Conservation (phyloP, 768 basidiomycete species). For the Agaricus sinodeliciosus region DNA sequence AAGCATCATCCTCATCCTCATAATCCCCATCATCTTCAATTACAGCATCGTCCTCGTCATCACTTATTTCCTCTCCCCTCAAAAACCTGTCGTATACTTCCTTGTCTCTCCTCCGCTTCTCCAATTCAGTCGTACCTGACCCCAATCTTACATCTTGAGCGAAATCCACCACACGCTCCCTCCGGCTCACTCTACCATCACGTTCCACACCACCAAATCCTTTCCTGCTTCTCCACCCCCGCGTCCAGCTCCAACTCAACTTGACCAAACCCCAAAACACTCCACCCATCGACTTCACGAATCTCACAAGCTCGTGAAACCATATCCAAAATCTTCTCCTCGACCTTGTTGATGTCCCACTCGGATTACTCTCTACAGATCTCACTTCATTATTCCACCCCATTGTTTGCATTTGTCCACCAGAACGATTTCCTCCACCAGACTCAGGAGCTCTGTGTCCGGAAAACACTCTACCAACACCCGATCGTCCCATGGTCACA, state of each 20-base stretch:
- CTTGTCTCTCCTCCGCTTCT: conserved; percentile 21
- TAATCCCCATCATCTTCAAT: conserved; percentile 26
- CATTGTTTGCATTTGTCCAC: neutral
- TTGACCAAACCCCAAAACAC: conserved; percentile 4
- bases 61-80: conserved; percentile 46
- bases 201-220: conserved; percentile 16
- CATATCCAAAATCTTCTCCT: conserved; percentile 23
- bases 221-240: conserved; percentile 7
- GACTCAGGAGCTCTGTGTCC: conserved; percentile 9
- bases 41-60: conserved; percentile 30
- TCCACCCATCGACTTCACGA: conserved; percentile 1
- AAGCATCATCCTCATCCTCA: conserved; percentile 20
- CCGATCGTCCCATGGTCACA: conserved; percentile 25
- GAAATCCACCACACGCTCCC: neutral
- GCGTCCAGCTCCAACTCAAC: conserved; percentile 5
- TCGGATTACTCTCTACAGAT: conserved; percentile 2
- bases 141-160: neutral
- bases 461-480: conserved; percentile 22
- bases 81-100: conserved; percentile 52
- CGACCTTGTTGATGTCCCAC: conserved; percentile 22
- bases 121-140: conserved; percentile 13
- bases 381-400: conserved; percentile 10
- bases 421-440: neutral
- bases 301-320: conserved; percentile 1
- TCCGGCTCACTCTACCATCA: conserved; percentile 13